A percentile compares a stretch with the other conserved stretches of the same genome.
Conservation (phyloP, 2,329 filamentous ascomycete genomes). For the Parastagonospora avenae region DNA sequence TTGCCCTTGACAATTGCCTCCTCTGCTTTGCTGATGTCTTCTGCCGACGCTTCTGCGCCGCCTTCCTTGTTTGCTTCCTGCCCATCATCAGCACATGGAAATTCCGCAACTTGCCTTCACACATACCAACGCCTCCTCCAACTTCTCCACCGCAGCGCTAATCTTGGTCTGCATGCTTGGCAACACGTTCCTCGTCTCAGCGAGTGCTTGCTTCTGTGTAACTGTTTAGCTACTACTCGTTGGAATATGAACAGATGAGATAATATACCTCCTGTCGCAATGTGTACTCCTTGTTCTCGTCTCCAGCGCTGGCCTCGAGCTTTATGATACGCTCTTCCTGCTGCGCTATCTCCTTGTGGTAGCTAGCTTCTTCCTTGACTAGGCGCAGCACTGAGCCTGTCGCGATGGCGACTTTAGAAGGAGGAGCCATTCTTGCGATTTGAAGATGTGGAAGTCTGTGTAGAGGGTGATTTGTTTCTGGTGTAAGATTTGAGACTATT, state of each 20-base stretch:
- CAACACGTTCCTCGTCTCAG: slow-evolving; percentile 86
- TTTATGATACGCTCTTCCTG: slow-evolving; percentile 75
- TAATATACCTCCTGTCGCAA: slow-evolving; percentile 80
- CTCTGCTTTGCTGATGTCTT: slow-evolving; percentile 54
- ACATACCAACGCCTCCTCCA: slow-evolving; percentile 78
- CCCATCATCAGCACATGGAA: slow-evolving; percentile 21
- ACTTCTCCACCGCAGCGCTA: slow-evolving; percentile 69
- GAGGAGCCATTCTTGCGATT: slow-evolving; percentile 68
- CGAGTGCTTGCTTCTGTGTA: slow-evolving; percentile 73
- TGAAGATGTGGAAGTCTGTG: too few relatives aligned
- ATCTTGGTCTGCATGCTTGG: slow-evolving; percentile 74
- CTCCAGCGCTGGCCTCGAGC: slow-evolving; percentile 65
- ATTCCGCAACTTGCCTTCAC: neutral
- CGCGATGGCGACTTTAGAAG: slow-evolving; percentile 76
- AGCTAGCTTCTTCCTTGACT: slow-evolving; percentile 88
- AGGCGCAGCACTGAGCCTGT: slow-evolving; percentile 81
- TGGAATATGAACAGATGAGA: neutral
- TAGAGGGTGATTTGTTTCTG: too few relatives aligned
- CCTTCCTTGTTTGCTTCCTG: slow-evolving; percentile 51
- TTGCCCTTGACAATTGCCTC: slow-evolving; percentile 49
- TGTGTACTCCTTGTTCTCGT: slow-evolving; percentile 77
- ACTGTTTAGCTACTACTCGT: slow-evolving; percentile 7
- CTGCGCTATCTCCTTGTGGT: slow-evolving; percentile 80
- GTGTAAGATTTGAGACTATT: too few relatives aligned
- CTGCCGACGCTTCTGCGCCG: slow-evolving; percentile 44